Base-by-base conservation (phyloP, 306 rosid genomes). In the Crataegus laevigata region DNA sequence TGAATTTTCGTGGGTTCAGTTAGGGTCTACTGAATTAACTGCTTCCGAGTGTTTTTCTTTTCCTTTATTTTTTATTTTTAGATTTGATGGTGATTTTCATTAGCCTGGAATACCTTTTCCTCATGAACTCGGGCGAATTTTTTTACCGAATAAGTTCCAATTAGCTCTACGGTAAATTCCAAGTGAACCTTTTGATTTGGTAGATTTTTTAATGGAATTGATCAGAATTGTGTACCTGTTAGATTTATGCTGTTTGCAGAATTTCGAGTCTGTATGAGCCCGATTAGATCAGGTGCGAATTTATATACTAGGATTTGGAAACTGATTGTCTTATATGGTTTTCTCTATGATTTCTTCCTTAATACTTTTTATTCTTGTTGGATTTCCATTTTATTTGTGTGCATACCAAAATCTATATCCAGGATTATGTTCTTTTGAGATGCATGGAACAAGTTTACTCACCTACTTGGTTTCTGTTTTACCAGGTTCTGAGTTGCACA, bases 401-500 rank as follows among this genome's bases (percentile, higher is more conserved):
- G 24, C 18, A 29, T 47, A 18, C 29, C 12, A 7, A 24, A 69
- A 28, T 47, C 42, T 21, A 47, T 47, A 26, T 51, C 22, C 13
- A 6, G 21, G 29, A 64, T 9, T 45, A 4, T 19, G 21, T 42
- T 40, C 22, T 22, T 51, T 22, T 34, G 26, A 30, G 63, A 47
- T 11, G 14, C 22, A 15, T 6, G 34, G 38, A 34, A 36, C 8
- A 8, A 12, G n/a, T 38, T n/a, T 26, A 32, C 34, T 58, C 17
- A 59, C 66, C 43, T 68, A 43, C 57, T 58, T 18, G 0, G 50
- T 38, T 73, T 18, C 36, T 52, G 50, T 66, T 86, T 60, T 74
- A 34, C 59, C 82, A 91, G 98, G 90, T 81, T 45, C 89, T 66
- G 65, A 79, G 78, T 79, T 86, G 90, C 83, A 68, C 89, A 32